Evolutionary conservation across 768 basidiomycete genomes (phyloP).

Genomic region (Termitomyces sp.): DNA sequence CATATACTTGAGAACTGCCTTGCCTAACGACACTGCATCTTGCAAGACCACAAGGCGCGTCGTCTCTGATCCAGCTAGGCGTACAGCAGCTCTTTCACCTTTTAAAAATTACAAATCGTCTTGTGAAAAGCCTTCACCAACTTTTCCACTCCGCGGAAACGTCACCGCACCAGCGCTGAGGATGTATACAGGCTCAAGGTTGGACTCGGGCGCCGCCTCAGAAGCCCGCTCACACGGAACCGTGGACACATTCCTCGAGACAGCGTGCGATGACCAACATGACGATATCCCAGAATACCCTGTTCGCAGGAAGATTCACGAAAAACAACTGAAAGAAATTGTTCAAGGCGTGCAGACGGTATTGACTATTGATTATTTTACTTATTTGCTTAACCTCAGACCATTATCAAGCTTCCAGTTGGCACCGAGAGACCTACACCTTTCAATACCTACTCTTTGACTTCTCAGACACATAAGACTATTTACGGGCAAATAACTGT

Average conservation of each 20-base stretch:
- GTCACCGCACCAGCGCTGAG: neutral
- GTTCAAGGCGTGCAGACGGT: neutral
- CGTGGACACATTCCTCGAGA: neutral
- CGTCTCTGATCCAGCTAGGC: conserved; percentile 26
- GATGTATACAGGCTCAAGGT: neutral
- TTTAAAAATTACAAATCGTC: neutral
- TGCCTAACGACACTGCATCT: conserved; percentile 15
- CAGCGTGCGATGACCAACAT: neutral
- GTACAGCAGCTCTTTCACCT: conserved; percentile 1
- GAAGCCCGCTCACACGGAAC: neutral
- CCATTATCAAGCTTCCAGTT: conserved; percentile 18
- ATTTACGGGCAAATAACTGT: conserved; percentile 42
- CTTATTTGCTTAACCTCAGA: neutral
- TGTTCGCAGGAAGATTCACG: neutral
- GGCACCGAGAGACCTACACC: conserved; percentile 32
- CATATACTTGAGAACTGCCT: conserved; percentile 14
- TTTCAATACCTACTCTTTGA: conserved; percentile 31
- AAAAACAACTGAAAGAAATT: neutral
- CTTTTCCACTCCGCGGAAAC: neutral
- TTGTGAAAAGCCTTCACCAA: neutral
- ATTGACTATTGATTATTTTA: neutral
- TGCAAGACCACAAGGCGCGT: conserved; percentile 19
- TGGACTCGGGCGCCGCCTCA: neutral
- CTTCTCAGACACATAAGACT: conserved; percentile 41
- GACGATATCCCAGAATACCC: neutral